Conservation (phyloP, 306 rosid genomes). For the Corylus heterophylla region DNA sequence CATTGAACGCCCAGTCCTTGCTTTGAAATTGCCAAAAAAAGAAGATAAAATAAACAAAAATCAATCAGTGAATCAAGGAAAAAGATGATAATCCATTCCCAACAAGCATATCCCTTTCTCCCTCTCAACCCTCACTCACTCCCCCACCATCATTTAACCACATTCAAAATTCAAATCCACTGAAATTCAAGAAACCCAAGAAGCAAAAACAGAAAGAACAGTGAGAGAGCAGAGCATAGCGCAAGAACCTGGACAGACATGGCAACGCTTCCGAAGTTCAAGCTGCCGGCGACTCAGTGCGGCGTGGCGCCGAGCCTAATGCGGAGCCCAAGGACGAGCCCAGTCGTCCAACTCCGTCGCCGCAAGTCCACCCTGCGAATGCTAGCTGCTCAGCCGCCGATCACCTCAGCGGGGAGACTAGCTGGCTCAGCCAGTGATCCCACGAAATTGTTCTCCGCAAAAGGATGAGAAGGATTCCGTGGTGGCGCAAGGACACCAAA, state of each 20-base stretch:
- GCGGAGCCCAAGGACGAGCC: conserved; percentile 74
- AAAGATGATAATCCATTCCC: conserved; percentile 43
- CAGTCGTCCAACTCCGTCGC: conserved; percentile 66
- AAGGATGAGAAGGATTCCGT: conserved; percentile 27
- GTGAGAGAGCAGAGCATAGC: neutral
- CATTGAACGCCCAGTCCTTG: neutral
- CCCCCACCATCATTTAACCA: conserved; percentile 20
- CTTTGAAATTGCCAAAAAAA: conserved; percentile 19
- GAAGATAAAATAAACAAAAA: conserved; percentile 17
- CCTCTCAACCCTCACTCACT: neutral
- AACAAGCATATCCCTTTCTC: conserved; percentile 45
- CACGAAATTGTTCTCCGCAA: neutral
- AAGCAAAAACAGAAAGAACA: neutral
- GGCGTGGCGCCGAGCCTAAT: conserved; percentile 74
- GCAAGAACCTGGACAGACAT: conserved; percentile 30
- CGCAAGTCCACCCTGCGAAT: conserved; percentile 61
- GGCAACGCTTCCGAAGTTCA: conserved; percentile 81
- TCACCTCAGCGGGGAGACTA: conserved; percentile 37
- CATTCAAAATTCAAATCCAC: conserved; percentile 57
- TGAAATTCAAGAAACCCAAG: conserved; percentile 1
- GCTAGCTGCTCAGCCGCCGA: conserved; percentile 50
- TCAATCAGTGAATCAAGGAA: conserved; percentile 26
- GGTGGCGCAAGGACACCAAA: conserved; percentile 43
- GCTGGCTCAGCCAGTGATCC: conserved; percentile 28
- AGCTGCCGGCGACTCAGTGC: conserved; percentile 71